Percentiles rank a stretch among this genome's conserved stretches.
Conservation (phyloP, 1,284 basidiomycete genomes). For the Irpex rosettiformis region DNA sequence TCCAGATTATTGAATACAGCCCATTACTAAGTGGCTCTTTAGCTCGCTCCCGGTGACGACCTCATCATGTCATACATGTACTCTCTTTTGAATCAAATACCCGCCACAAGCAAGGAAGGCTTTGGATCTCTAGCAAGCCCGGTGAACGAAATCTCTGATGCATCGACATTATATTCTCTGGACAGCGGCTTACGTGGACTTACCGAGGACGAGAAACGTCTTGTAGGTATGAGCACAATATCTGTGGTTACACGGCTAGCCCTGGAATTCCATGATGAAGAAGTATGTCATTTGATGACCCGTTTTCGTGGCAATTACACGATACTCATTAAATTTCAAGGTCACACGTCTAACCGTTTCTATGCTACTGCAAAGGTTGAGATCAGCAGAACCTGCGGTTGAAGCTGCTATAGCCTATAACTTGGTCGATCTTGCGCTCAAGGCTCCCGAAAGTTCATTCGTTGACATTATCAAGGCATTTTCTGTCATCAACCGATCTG, state of each 20-base stretch:
- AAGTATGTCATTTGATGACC: conserved; percentile 43
- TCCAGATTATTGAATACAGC: not conserved
- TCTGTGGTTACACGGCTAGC: conserved; percentile 84
- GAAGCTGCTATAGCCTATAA: conserved; percentile 92
- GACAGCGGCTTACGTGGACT: conserved; percentile 61
- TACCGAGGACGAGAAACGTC: conserved; percentile 81
- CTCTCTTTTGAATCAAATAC: conserved; percentile 89
- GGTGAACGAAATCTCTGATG: conserved; percentile 34
- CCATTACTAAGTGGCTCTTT: not conserved
- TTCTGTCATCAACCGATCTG: conserved; percentile 81
- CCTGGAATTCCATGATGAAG: conserved; percentile 77
- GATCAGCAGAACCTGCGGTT: conserved; percentile 79
- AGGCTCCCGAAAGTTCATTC: conserved; percentile 76
- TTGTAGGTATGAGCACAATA: conserved; percentile 88
- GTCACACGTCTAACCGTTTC: conserved; percentile 86
- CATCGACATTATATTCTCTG: conserved; percentile 48
- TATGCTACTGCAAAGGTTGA: conserved; percentile 88
- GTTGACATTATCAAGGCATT: conserved; percentile 84
- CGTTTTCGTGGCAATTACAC: not conserved
- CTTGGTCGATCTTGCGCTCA: conserved; percentile 85
- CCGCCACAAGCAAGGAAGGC: conserved; percentile 74
- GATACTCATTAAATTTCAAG: conserved; percentile 31
- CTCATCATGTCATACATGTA: conserved; percentile 95
- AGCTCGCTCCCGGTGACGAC: conserved; percentile 87
- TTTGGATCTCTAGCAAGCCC: conserved; percentile 47